A percentile compares a stretch with the other conserved stretches of the same genome.
Evolutionary conservation across 1,284 basidiomycete species (phyloP).

Genomic region (Albatrellus sp.): DNA sequence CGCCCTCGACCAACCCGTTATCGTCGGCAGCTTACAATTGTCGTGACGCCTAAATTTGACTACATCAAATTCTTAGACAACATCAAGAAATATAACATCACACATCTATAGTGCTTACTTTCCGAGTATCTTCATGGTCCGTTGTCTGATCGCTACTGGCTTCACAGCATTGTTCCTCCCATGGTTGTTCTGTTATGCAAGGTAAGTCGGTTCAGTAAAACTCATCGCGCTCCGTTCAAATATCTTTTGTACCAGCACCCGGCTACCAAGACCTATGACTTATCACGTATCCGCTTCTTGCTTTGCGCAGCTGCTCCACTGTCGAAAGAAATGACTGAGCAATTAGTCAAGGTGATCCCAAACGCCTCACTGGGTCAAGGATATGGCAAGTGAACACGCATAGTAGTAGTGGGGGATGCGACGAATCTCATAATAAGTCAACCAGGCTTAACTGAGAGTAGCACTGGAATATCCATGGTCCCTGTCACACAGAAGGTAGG

Average conservation of each 20-base stretch:
- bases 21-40: slow-evolving; percentile 37
- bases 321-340: slow-evolving; percentile 47
- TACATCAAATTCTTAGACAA: slow-evolving; percentile 56
- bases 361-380: slow-evolving; percentile 51
- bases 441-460: slow-evolving; percentile 32
- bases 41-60: slow-evolving; percentile 64
- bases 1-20: not conserved
- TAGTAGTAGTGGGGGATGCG: not conserved
- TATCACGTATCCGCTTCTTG: slow-evolving; percentile 45
- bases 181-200: slow-evolving; percentile 46
- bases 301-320: slow-evolving; percentile 69
- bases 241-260: slow-evolving; percentile 36
- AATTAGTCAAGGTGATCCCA: slow-evolving; percentile 44
- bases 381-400: slow-evolving; percentile 31
- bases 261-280: slow-evolving; percentile 50
- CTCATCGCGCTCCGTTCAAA: not conserved
- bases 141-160: slow-evolving; percentile 5
- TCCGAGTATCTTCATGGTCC: not conserved
- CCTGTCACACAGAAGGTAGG: slow-evolving; percentile 15
- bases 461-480: slow-evolving; percentile 29
- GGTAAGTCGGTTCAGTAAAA: slow-evolving; percentile 23
- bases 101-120: slow-evolving; percentile 42
- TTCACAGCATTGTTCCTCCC: slow-evolving; percentile 51
- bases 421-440: not conserved
- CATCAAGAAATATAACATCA: slow-evolving; percentile 55